phyloP scores from a whole-genome alignment of 345 rosid species.

The Pistacia vera region DNA sequence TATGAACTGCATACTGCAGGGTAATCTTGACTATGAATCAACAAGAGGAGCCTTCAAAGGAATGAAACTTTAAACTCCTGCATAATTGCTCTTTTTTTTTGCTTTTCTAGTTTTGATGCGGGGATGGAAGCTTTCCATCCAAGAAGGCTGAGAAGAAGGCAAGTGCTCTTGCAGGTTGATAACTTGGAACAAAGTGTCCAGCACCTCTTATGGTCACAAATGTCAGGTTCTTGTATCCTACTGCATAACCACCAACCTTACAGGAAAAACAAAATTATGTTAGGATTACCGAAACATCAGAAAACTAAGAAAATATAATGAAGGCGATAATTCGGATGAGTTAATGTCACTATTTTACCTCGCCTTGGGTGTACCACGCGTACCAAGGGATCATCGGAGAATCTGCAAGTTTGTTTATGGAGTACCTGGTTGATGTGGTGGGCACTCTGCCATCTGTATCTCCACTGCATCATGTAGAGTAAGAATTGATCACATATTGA shows the following conservation, averaged over 20 bases:
- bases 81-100: no score
- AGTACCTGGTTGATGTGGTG: slow-evolving; percentile 6
- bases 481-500: no score
- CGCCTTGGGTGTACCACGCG: slow-evolving; percentile 11
- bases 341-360: slow-evolving; percentile 6
- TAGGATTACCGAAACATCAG: not conserved
- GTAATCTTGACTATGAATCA: no score
- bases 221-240: slow-evolving; percentile 21
- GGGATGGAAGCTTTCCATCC: slow-evolving; percentile 17
- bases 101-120: not conserved
- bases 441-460: slow-evolving; percentile 11
- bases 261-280: not conserved
- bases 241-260: slow-evolving; percentile 22
- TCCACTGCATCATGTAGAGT: not conserved
- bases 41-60: no score
- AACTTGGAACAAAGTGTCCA: slow-evolving; percentile 25
- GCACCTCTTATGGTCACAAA: slow-evolving; percentile 25
- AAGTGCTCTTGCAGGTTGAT: slow-evolving; percentile 23
- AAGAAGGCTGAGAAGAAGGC: slow-evolving; percentile 15
- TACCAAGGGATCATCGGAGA: not conserved
- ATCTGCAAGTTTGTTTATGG: slow-evolving; percentile 12
- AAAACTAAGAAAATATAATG: not conserved
- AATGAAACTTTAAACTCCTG: no score
- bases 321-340: not conserved
- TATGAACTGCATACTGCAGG: no score